Evolutionary conservation across 1,284 basidiomycete species (phyloP), one percentile per base, ranked within the genome.

Genomic region (Austroboletus niveus): DNA sequence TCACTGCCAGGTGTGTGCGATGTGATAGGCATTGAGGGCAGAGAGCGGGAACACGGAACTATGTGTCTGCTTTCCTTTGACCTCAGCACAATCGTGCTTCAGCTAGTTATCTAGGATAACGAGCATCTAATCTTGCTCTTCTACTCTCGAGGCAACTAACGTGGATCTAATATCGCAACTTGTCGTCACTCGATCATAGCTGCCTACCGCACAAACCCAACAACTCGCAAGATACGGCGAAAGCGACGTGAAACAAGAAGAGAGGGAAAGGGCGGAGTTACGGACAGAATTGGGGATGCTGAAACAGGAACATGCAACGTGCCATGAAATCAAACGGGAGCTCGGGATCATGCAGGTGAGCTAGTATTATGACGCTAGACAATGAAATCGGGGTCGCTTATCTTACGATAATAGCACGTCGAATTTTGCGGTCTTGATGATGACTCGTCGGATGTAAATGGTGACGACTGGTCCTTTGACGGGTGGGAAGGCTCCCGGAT

Each of bases 261-360:
- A 44, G 38, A 63, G 54, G 39, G 64, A 61, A 32, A 52, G 8
- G 29, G 40, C 10, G 46, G 85, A 66, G 24, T 39, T 68, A 82
- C 70, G 68, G 4, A 64, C 69, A 3, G 92, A 95, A 69, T 75
- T 87, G 9, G 83, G 86, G 12, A 77, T 77, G 52, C 73, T 95
- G 2, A 84, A 81, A 61, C 69, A 73, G 39, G 85, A 83, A 59
- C 72, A 95, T 40, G 84, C 82, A 63, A 82, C 84, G 59, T 98
- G 97, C 62, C 94, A 98, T 62, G 94, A 97, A 72, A 85, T 97
- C 66, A 97, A 97, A 75, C 85, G 94, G 40, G 95, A 97, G 68
- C 79, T 97, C 22, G 94, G 94, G 64, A 96, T 97, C 60, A 92
- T 98, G 91, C 97, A 98, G 84, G 94, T 92, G 48, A 24, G 75